Percentiles rank a stretch among this genome's conserved stretches.
Conservation (phyloP, 2,329 filamentous ascomycete species). For the Alternaria longipes region DNA sequence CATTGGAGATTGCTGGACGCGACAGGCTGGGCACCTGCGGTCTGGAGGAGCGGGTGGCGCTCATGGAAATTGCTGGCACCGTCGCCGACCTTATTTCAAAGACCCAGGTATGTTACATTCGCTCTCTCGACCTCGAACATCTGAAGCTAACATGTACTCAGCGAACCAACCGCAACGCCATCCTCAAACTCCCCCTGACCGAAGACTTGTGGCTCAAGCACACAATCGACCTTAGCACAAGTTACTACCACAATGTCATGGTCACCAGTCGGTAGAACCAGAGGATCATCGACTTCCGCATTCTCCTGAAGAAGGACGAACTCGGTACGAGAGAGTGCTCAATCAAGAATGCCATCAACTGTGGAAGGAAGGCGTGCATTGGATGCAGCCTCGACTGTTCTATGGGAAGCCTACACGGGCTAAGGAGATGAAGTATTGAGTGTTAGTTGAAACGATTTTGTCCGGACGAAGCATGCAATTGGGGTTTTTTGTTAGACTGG, state of each 20-base stretch:
- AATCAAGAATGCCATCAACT: not conserved
- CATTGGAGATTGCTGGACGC: conserved; percentile 52
- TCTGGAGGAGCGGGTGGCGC: conserved; percentile 70
- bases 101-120: conserved; percentile 41
- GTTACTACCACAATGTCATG: conserved; percentile 70
- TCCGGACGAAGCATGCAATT: not conserved
- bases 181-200: conserved; percentile 72
- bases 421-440: not conserved
- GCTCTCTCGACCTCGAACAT: not conserved
- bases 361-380: not conserved
- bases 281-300: not conserved
- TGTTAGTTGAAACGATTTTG: not conserved
- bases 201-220: conserved; percentile 77
- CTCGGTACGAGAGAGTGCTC: not conserved
- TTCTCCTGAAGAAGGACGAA: not conserved
- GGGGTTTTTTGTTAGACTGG: not conserved
- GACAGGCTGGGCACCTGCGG: conserved; percentile 53
- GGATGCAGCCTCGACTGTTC: not conserved
- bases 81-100: conserved; percentile 72
- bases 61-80: conserved; percentile 81
- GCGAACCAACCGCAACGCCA: conserved; percentile 52
- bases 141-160: conserved; percentile 43
- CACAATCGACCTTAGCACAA: conserved; percentile 73
- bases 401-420: not conserved
- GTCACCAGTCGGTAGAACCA: conserved; percentile 16